phyloP scores from a whole-genome alignment of 1,284 basidiomycete genomes.

The Pseudozyma pruni region DNA sequence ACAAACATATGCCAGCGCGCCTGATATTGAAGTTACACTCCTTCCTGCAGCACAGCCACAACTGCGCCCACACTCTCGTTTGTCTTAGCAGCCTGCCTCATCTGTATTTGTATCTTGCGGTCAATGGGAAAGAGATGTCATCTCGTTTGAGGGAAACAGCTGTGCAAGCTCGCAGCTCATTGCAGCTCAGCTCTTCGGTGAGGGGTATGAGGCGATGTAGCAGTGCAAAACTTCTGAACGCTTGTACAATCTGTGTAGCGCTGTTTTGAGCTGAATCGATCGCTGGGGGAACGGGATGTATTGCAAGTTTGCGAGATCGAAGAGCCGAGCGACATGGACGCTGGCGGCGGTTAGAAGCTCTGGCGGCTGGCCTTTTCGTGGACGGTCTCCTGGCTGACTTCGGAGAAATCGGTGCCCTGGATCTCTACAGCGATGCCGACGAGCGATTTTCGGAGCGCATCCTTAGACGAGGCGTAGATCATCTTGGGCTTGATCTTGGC shows the following conservation, averaged over 20 bases:
- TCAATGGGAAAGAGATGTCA: background rate
- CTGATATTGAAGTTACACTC: too few species aligned
- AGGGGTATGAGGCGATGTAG: too few species aligned
- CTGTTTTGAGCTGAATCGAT: too few species aligned
- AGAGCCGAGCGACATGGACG: background rate
- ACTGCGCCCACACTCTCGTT: background rate
- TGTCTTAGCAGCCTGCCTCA: background rate
- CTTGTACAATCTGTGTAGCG: too few species aligned
- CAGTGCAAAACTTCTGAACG: too few species aligned
- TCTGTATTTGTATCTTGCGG: conserved; percentile 6
- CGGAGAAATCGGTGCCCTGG: conserved; percentile 84
- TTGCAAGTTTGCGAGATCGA: background rate
- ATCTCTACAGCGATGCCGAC: conserved; percentile 81
- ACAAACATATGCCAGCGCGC: too few species aligned
- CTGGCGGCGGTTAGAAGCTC: conserved; percentile 33
- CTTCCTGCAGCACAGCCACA: too few species aligned
- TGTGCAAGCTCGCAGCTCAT: too few species aligned
- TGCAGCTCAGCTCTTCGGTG: too few species aligned
- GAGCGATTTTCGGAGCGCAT: conserved; percentile 79
- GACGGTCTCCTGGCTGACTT: conserved; percentile 78
- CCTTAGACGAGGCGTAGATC: conserved; percentile 91
- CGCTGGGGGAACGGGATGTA: too few species aligned
- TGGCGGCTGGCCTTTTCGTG: conserved; percentile 30
- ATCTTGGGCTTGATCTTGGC: conserved; percentile 93
- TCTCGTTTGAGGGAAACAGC: too few species aligned